Evolutionary conservation across 345 rosid genomes (phyloP), one percentile per base, ranked within the genome.

Genomic region (Moricandia arvensis): DNA sequence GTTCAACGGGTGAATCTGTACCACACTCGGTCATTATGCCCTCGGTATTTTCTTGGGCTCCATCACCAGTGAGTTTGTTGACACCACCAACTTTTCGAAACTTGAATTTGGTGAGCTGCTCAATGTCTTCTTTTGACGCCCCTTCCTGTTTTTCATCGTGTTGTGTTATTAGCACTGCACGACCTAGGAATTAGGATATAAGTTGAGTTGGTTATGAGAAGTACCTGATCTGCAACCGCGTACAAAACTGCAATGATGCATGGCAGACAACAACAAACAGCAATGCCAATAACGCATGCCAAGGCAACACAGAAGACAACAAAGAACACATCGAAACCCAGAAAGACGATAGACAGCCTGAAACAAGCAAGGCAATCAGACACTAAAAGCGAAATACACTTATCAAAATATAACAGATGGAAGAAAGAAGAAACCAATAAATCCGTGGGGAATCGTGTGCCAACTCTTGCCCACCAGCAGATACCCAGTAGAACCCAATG

Each of bases 241-340:
- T 94, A 94, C 26, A 91, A 75, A 80, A 91, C 88, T 66, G 97
- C 98, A 73, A 94, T 94, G 80, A 94, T 94, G 78, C 98, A 94
- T 24, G 98, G 98, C 59, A 94, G 93, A 76, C 97, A 94, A 80
- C 98, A 94, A 83, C 98, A 94, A 57, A 94, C 97, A 79, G 98
- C 98, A 79, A 94, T 87, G 29, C 98, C 97, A 73, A 94, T 88
- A 80, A 94, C 86, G 41, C 98, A 94, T 13, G 97, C 98, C 86
- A 94, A 82, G 43, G 96, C 98, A 76, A 94, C 92, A 73, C 98
- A 94, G 81, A 91, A 87, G 68, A 91, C 91, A 47, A 94, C 98
- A 74, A 94, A 94, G 87, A 94, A 94, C 80, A 91, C 98, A 74
- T 94, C 98, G 80, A 94, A 91, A 68, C 96, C 98, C 70, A 94